Evolutionary conservation across 768 basidiomycete species (phyloP), one percentile per base, ranked within the genome.

Genomic region (Punctularia strigosozonata): DNA sequence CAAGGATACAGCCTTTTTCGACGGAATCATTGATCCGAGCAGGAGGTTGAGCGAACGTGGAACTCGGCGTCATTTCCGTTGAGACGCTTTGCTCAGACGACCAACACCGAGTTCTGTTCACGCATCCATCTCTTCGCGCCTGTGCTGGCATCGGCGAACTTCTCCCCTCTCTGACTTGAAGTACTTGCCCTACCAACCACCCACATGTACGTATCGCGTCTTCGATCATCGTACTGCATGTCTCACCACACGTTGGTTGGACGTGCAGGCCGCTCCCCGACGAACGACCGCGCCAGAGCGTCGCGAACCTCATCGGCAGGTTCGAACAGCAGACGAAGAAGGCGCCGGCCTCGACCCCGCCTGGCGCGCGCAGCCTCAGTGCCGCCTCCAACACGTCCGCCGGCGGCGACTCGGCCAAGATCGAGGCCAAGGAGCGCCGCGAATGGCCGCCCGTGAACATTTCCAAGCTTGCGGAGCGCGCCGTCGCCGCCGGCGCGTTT

Each of bases 301-400:
- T 90, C 35, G 87, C 87, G 46, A 90, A 88, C 55, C 79, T 90
- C 61, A 90, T 90, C 52, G 87, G 87, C 37, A 73, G 81, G 42
- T 90, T 90, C 48, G 87, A 90, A 58, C 82, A 74, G 49, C 79
- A 84, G 61, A 77, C 69, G 40, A 88, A 84, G 55, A 73, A 75
- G 36, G 70, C 73, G 48, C 44, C 41, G 32, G 53, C 68, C 21
- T 50, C 50, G 21, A 37, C 47, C 14, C 52, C 68, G 20, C 36
- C 43, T 59, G 69, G 47, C 22, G 65, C 73, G 13, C 71, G 81
- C 43, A 78, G 77, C 47, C 66, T 73, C n/a, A 84, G 77, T 47
- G 79, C 75, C 43, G 59, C 68, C 15, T 80, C 80, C 21, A 73
- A 84, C 47, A 62, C 61, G 39, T 69, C 74, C 6, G n/a, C n/a